phyloP scores from a whole-genome alignment of 192 early-diverging fungal genomes.

The Podila verticillata region DNA sequence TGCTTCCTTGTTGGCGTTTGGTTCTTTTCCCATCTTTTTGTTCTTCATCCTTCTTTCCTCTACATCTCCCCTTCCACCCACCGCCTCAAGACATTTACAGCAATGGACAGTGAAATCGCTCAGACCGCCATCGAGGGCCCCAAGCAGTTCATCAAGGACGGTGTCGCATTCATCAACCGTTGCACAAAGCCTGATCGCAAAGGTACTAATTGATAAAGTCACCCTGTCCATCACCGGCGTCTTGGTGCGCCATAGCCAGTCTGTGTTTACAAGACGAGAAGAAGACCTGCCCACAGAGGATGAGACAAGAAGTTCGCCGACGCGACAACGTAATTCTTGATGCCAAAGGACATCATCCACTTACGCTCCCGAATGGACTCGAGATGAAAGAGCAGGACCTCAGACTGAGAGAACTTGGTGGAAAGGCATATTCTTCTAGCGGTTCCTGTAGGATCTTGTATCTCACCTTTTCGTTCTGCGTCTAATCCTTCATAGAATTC shows the following conservation, averaged over 20 bases:
- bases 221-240: not conserved
- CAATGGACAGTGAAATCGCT: constrained; percentile 64
- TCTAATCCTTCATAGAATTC: constrained; percentile 77
- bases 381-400: too few relatives aligned
- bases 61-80: constrained; percentile 1
- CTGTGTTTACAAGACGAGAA: too few relatives aligned
- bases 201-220: constrained; percentile 61
- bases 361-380: too few relatives aligned
- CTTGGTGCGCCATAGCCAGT: too few relatives aligned
- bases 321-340: too few relatives aligned
- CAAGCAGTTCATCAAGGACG: constrained; percentile 93
- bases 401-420: not conserved
- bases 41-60: constrained; percentile 5
- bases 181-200: constrained; percentile 97
- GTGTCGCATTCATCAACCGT: constrained; percentile 89
- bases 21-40: not conserved
- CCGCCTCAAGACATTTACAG: constrained; percentile 21
- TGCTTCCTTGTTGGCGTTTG: not conserved
- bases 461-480: not conserved
- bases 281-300: too few relatives aligned
- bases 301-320: too few relatives aligned
- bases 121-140: constrained; percentile 84
- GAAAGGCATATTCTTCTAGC: not conserved
- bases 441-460: not conserved
- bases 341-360: too few relatives aligned